A percentile compares a stretch with the other conserved stretches of the same genome.
These are phyloP conservation scores for Fibroporia radiculosa DNA, from an alignment of 768 basidiomycete species.

Conservation along the genomic window DNA sequence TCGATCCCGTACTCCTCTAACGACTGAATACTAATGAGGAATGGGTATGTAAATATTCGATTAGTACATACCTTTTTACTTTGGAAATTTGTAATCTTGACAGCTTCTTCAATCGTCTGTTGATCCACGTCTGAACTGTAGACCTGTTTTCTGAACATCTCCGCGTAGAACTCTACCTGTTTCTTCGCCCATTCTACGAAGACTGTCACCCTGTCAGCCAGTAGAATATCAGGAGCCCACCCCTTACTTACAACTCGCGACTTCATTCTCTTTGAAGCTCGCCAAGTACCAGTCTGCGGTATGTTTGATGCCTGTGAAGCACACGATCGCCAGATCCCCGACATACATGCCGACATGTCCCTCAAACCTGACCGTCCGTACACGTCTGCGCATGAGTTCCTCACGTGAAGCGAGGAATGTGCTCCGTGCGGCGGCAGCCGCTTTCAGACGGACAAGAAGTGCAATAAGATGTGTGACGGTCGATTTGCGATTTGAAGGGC, in stretches of 20 bases:
- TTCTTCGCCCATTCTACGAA: conserved; percentile 93
- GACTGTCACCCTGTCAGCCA: conserved; percentile 35
- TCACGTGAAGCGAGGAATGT: conserved; percentile 78
- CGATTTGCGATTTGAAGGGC: conserved; percentile 71
- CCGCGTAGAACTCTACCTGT: conserved; percentile 76
- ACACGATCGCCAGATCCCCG: conserved; percentile 79
- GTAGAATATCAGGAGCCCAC: background rate
- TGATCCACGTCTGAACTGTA: conserved; percentile 74
- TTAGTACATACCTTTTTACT: conserved; percentile 63
- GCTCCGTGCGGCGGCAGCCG: conserved; percentile 69
- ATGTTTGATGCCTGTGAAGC: conserved; percentile 93
- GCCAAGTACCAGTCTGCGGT: conserved; percentile 97
- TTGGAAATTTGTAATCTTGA: conserved; percentile 70
- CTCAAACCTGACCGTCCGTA: conserved; percentile 86
- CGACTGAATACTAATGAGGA: conserved; percentile 36
- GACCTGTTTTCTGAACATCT: conserved; percentile 86
- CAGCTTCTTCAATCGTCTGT: conserved; percentile 67
- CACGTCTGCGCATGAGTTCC: conserved; percentile 63
- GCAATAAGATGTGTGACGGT: conserved; percentile 63
- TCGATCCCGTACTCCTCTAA: conserved; percentile 92
- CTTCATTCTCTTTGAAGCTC: conserved; percentile 92
- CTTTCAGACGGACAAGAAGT: conserved; percentile 66
- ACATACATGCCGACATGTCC: conserved; percentile 84
- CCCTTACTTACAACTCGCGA: conserved; percentile 70
- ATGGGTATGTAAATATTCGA: no score